A percentile compares a stretch with the other conserved stretches of the same genome.
These are phyloP conservation scores for Larix kaempferi DNA, from an alignment of 75 land plant genomes.

Conservation along the genomic window DNA sequence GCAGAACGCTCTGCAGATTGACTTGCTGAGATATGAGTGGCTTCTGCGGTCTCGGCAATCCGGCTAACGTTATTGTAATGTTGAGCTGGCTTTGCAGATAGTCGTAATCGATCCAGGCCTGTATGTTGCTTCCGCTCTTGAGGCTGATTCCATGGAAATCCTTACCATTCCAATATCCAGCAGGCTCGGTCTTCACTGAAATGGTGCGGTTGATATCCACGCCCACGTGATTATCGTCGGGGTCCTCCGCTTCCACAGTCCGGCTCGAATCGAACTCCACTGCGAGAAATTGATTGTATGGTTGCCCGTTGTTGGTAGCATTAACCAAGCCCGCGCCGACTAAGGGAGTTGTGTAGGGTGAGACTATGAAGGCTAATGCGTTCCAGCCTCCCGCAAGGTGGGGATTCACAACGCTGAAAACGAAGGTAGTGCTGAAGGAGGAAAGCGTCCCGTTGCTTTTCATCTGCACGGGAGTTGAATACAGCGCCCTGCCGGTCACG, in stretches of 20 bases:
- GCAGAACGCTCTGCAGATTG: too few species aligned
- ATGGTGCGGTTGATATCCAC: slow-evolving; percentile 46
- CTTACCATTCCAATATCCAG: slow-evolving; percentile 6
- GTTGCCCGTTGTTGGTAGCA: slow-evolving; percentile 29
- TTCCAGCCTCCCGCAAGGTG: slow-evolving; percentile 13
- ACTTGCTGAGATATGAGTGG: too few species aligned
- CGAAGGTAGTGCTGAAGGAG: slow-evolving; percentile 3
- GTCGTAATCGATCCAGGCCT: too few species aligned
- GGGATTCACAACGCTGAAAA: not conserved
- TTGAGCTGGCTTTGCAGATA: too few species aligned
- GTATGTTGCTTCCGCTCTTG: too few species aligned
- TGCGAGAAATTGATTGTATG: slow-evolving; percentile 41
- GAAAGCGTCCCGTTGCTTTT: not conserved
- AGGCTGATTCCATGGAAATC: too few species aligned
- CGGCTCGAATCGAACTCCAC: slow-evolving; percentile 58
- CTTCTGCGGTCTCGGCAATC: too few species aligned
- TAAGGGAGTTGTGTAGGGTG: slow-evolving; percentile 25
- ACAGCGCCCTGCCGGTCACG: not conserved
- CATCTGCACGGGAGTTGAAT: not conserved
- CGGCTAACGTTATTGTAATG: too few species aligned
- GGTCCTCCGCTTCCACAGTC: slow-evolving; percentile 30
- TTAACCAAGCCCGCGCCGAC: slow-evolving; percentile 46
- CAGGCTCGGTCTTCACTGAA: slow-evolving; percentile 17
- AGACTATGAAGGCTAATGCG: slow-evolving; percentile 36
- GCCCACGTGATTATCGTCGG: slow-evolving; percentile 43